Evolutionary conservation across 2,329 filamentous ascomycete genomes (phyloP).

Genomic region (Thelonectria discophora): DNA sequence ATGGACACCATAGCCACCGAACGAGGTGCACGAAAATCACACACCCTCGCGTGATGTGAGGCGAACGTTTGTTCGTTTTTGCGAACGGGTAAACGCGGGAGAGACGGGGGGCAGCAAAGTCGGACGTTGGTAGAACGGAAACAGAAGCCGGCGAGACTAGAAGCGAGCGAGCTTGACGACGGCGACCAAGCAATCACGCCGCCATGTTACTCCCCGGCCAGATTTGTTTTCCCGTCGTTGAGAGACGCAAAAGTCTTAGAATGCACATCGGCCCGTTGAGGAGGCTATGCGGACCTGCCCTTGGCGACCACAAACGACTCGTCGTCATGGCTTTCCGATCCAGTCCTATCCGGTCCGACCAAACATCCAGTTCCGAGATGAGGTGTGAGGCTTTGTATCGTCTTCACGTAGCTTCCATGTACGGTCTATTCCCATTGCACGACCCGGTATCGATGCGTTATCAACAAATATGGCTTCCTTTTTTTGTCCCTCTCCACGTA

Average conservation of each 20-base stretch:
- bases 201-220: background rate
- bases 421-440: conserved; percentile 33
- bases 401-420: conserved; percentile 20
- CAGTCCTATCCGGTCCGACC: background rate
- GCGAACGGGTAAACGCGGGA: background rate
- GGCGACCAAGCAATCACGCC: background rate
- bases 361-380: background rate
- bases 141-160: background rate
- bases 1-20: no score
- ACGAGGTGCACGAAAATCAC: background rate
- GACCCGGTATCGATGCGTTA: conserved; percentile 34
- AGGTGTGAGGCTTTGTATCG: conserved; percentile 4
- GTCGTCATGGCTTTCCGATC: background rate
- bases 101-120: background rate
- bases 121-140: background rate
- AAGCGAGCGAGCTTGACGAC: background rate
- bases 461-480: conserved; percentile 28
- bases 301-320: conserved; percentile 1
- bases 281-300: background rate
- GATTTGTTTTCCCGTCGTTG: background rate
- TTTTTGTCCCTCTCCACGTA: conserved; percentile 21
- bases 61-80: background rate
- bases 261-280: conserved; percentile 1
- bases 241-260: background rate
- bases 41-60: background rate